A percentile compares a stretch with the other conserved stretches of the same genome.
Conservation (phyloP, 768 basidiomycete genomes). For the Bullera alba region DNA sequence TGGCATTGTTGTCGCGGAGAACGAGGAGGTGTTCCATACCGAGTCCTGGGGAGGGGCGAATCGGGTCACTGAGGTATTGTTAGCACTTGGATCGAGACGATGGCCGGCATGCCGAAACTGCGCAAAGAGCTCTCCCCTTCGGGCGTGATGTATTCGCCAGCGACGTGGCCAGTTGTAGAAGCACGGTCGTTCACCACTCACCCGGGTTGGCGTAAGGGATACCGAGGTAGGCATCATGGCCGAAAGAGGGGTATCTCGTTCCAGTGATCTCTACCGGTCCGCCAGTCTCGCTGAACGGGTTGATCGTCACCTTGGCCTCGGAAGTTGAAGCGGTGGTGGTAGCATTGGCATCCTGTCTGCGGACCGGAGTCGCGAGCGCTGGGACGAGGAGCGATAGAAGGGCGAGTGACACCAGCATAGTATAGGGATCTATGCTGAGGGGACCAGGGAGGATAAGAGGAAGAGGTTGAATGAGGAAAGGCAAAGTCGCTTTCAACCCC, state of each 20-base stretch:
- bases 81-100: constrained; percentile 16
- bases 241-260: constrained; percentile 7
- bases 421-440: no score
- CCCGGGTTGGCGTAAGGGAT: constrained; percentile 41
- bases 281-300: constrained; percentile 18
- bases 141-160: no score
- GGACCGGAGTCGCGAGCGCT: no score
- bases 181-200: constrained; percentile 5
- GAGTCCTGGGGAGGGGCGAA: constrained; percentile 26
- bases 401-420: no score
- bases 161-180: neutral
- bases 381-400: no score
- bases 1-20: constrained; percentile 25
- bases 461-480: no score
- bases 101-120: neutral
- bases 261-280: constrained; percentile 21
- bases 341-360: no score
- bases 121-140: no score
- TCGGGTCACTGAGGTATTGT: constrained; percentile 27
- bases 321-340: neutral
- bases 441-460: no score
- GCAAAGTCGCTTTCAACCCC: no score
- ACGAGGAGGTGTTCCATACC: constrained; percentile 19
- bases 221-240: constrained; percentile 34
- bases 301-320: constrained; percentile 22